Percentiles rank a stretch among this genome's conserved stretches.
Conservation (phyloP, 192 early-diverging fungal genomes). For the Gamsiella multidivaricata region DNA sequence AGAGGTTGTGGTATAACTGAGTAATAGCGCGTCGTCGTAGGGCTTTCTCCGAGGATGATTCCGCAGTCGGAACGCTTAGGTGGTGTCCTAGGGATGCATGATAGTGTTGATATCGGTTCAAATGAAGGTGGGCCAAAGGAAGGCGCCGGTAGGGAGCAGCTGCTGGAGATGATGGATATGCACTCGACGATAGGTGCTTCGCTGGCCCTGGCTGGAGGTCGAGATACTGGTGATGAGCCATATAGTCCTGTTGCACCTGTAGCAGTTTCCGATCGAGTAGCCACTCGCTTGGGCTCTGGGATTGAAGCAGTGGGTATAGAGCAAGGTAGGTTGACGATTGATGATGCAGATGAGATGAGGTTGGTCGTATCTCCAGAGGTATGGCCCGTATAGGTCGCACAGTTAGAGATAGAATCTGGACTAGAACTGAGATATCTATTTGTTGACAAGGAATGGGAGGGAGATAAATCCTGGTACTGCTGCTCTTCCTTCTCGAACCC, state of each 20-base stretch:
- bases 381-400: background rate
- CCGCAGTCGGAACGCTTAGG: background rate
- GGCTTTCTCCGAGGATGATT: slow-evolving; percentile 4
- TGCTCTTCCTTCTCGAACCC: background rate
- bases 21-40: too few species aligned
- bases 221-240: too few species aligned
- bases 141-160: background rate
- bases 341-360: background rate
- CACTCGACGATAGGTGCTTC: too few species aligned
- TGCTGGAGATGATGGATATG: too few species aligned
- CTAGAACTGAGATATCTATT: slow-evolving; percentile 20
- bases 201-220: too few species aligned
- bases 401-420: slow-evolving; percentile 6
- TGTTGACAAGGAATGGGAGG: too few species aligned
- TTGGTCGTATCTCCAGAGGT: background rate
- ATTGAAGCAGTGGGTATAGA: background rate
- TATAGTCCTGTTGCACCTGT: too few species aligned
- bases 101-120: background rate
- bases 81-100: too few species aligned
- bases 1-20: too few species aligned
- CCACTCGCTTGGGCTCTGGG: background rate
- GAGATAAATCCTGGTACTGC: background rate
- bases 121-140: too few species aligned
- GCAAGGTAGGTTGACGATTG: background rate
- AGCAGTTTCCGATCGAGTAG: too few species aligned